Conservation (phyloP, 495 filamentous ascomycete species). For the Neurospora pannonica region DNA sequence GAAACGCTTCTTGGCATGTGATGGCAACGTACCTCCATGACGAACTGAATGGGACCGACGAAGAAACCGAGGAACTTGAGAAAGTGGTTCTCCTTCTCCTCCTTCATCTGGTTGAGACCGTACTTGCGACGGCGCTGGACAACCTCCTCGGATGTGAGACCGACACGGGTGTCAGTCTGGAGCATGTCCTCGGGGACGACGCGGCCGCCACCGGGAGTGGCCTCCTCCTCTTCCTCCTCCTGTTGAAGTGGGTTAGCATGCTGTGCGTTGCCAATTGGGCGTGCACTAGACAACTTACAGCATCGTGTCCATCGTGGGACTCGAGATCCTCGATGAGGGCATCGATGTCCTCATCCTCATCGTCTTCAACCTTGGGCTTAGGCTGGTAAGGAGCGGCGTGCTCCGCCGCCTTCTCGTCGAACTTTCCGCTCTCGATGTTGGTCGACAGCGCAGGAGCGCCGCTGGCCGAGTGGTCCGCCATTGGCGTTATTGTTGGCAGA, state of each 20-base stretch:
- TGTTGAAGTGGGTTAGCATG: conserved; percentile 11
- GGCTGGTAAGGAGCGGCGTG: conserved; percentile 13
- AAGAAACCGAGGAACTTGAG: conserved; percentile 81
- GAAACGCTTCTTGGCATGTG: conserved; percentile 4
- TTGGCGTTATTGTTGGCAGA: conserved; percentile 25
- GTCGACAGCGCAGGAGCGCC: conserved; percentile 43
- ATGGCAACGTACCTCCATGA: conserved; percentile 67
- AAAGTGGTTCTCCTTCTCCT: conserved; percentile 76
- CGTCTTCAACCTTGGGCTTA: conserved; percentile 33
- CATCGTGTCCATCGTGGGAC: conserved; percentile 56
- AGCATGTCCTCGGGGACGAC: conserved; percentile 53
- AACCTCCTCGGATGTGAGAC: conserved; percentile 68
- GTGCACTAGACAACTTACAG: conserved; percentile 13
- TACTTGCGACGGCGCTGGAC: conserved; percentile 60
- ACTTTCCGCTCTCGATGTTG: conserved; percentile 44
- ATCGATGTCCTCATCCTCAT: conserved; percentile 68
- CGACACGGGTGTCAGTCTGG: conserved; percentile 57
- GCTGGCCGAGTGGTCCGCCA: conserved; percentile 39
- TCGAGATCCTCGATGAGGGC: conserved; percentile 75
- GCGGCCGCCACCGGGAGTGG: conserved; percentile 39
- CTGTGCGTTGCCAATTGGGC: neutral
- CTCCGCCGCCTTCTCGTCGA: conserved; percentile 45
- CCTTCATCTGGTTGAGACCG: conserved; percentile 81
- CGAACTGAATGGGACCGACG: conserved; percentile 84
- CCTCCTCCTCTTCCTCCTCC: conserved; percentile 48